These are phyloP conservation scores for Oxyria digyna DNA, from an alignment of 148 eudicot species.

Conservation along the genomic window DNA sequence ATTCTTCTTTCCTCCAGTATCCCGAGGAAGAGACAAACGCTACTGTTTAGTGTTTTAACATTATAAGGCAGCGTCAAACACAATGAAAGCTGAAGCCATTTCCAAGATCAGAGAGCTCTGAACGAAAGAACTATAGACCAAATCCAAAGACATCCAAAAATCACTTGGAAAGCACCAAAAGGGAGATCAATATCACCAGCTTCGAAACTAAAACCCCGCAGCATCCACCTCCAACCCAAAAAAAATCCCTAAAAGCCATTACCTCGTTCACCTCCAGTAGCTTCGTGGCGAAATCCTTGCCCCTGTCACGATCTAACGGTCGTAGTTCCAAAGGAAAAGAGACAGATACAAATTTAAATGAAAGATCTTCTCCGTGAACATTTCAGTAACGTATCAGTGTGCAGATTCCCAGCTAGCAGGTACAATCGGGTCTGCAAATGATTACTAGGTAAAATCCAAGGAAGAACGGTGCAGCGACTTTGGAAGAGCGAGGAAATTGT, in stretches of 20 bases:
- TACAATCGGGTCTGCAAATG: background rate
- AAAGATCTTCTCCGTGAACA: background rate
- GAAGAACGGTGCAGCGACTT: background rate
- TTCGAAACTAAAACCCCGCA: background rate
- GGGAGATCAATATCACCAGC: background rate
- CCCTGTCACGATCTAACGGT: conserved; percentile 8
- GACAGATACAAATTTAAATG: background rate
- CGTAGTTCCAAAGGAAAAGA: background rate
- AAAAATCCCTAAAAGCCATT: background rate
- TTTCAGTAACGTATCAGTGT: background rate
- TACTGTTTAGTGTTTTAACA: background rate
- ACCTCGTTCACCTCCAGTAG: background rate
- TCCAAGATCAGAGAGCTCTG: conserved; percentile 6
- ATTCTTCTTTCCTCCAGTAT: background rate
- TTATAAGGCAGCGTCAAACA: conserved; percentile 7
- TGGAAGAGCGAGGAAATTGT: background rate
- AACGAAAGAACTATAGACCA: background rate
- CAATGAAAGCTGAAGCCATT: background rate
- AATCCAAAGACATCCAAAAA: background rate
- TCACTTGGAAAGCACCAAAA: background rate
- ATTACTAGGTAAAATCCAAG: background rate
- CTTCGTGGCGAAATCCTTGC: background rate
- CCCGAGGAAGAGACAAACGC: conserved; percentile 6
- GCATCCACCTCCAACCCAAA: background rate
- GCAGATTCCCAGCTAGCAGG: background rate